These are phyloP conservation scores for Dactylis glomerata DNA, from an alignment of 176 grass and related monocot species.

Conservation along the genomic window DNA sequence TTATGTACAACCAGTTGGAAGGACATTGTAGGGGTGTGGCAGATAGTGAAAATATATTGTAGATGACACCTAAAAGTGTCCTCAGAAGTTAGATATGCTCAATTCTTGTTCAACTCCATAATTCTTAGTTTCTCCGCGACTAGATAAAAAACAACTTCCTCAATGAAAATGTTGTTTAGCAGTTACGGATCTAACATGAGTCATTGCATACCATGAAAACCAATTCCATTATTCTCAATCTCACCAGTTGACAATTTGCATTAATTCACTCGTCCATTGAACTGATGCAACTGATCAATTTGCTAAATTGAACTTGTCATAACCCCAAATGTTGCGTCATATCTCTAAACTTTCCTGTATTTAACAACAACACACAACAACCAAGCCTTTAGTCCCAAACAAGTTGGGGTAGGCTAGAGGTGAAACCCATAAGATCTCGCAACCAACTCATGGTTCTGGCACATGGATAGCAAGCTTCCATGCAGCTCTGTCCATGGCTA, in stretches of 20 bases:
- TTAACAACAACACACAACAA: too few relatives aligned
- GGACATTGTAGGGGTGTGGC: neutral
- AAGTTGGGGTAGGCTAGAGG: too few relatives aligned
- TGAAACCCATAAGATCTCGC: too few relatives aligned
- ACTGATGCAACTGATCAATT: neutral
- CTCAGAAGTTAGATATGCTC: neutral
- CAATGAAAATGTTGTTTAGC: neutral
- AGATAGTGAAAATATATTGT: neutral
- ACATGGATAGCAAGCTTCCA: too few relatives aligned
- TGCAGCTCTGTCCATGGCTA: too few relatives aligned
- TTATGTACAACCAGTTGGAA: neutral
- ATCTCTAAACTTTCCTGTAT: too few relatives aligned
- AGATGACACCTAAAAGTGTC: neutral
- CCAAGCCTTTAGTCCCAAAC: too few relatives aligned
- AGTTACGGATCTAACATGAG: neutral
- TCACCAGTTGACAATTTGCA: neutral
- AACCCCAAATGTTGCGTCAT: too few relatives aligned
- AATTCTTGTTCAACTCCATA: neutral
- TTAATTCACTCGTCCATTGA: neutral
- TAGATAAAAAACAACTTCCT: neutral
- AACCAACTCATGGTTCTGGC: too few relatives aligned
- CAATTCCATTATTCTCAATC: neutral
- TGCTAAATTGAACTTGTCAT: neutral
- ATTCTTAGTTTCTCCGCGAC: neutral
- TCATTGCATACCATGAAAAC: neutral